Evolutionary conservation across 148 eudicot species (phyloP).

Genomic region (Silene latifolia): DNA sequence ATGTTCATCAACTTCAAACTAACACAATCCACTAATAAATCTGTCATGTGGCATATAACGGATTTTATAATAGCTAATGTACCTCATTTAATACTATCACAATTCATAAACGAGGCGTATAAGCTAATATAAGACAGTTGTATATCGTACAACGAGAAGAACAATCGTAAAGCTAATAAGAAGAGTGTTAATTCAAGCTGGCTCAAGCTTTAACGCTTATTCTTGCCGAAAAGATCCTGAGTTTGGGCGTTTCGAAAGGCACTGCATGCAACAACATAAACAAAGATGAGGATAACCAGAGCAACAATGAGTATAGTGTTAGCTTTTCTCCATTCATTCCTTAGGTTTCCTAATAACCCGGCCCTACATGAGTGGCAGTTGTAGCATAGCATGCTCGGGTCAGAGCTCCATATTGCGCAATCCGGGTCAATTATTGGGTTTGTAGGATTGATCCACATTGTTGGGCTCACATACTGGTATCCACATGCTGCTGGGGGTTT

Average conservation of each 20-base stretch:
- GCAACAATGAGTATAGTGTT: conserved; percentile 69
- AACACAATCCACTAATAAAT: too few relatives aligned
- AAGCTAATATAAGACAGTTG: too few relatives aligned
- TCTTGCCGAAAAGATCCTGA: conserved; percentile 67
- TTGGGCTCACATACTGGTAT: conserved; percentile 75
- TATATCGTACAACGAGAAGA: too few relatives aligned
- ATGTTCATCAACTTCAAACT: too few relatives aligned
- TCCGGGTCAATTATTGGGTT: conserved; percentile 55
- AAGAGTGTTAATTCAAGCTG: conserved; percentile 34
- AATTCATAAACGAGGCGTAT: too few relatives aligned
- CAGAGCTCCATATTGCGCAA: conserved; percentile 70
- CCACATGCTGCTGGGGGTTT: conserved; percentile 89
- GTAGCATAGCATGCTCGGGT: conserved; percentile 85
- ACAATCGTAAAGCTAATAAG: too few relatives aligned
- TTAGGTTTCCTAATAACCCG: conserved; percentile 78
- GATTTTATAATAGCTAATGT: too few relatives aligned
- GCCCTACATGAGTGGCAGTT: conserved; percentile 86
- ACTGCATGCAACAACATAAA: conserved; percentile 77
- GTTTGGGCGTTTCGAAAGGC: conserved; percentile 84
- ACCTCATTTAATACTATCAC: too few relatives aligned
- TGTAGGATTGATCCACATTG: conserved; percentile 63
- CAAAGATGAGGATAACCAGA: conserved; percentile 69
- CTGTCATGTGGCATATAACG: too few relatives aligned
- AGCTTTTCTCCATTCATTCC: conserved; percentile 83
- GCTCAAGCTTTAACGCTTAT: conserved; percentile 32